phyloP scores from a whole-genome alignment of 2,329 filamentous ascomycete species.

The Verticillium nonalfalfae region DNA sequence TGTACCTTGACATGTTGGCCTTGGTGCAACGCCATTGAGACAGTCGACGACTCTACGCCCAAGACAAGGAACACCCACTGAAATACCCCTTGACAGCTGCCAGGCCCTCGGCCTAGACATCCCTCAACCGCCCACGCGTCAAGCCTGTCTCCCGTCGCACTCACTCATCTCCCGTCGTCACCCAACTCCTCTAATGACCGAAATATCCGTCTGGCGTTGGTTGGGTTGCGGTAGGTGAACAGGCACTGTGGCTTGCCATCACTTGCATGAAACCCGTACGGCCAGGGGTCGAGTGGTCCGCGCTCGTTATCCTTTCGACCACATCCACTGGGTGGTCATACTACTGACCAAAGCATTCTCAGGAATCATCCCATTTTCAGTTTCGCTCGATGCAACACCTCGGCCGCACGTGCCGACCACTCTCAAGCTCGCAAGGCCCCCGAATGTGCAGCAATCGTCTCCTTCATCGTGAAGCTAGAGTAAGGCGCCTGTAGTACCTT shows the following conservation, averaged over 20 bases:
- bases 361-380: background rate
- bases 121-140: background rate
- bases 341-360: background rate
- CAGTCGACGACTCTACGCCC: background rate
- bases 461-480: background rate
- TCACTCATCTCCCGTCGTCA: background rate
- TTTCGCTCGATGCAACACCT: background rate
- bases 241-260: background rate
- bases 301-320: background rate
- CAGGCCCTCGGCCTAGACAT: background rate
- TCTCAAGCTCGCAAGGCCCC: background rate
- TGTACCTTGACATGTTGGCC: background rate
- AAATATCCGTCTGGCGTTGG: background rate
- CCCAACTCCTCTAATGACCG: background rate
- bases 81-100: background rate
- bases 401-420: background rate
- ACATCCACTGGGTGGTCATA: background rate
- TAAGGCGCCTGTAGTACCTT: background rate
- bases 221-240: background rate
- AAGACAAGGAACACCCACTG: background rate
- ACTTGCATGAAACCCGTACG: background rate
- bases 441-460: background rate
- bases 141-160: background rate
- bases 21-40: background rate
- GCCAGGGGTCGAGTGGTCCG: background rate